Evolutionary conservation across 192 early-diverging fungal species (phyloP).

Genomic region (Chytriomyces sp.): DNA sequence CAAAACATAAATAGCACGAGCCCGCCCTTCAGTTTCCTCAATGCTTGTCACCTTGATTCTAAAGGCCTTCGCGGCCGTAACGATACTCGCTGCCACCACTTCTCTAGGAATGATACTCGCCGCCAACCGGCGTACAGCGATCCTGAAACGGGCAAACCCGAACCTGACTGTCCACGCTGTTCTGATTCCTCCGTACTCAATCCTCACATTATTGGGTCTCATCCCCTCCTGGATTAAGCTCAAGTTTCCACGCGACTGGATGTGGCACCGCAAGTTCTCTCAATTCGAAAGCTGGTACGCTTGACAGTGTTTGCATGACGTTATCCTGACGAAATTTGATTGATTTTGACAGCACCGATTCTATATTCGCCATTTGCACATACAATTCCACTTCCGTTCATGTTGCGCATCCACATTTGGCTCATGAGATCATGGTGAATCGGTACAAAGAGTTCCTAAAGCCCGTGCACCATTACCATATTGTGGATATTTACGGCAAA

Average conservation of each 20-base stretch:
- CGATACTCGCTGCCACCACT: not conserved
- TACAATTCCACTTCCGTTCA: not conserved
- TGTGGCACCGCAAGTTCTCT: not conserved
- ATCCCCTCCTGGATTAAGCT: not conserved
- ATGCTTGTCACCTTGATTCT: too few relatives aligned
- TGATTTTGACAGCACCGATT: not conserved
- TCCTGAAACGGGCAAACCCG: not conserved
- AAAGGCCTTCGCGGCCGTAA: not conserved
- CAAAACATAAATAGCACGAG: too few relatives aligned
- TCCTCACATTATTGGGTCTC: not conserved
- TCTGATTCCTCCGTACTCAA: not conserved
- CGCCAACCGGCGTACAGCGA: not conserved
- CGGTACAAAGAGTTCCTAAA: conserved; percentile 29
- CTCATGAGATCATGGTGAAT: conserved; percentile 6
- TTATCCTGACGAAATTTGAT: not conserved
- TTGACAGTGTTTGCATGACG: not conserved
- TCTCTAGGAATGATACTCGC: not conserved
- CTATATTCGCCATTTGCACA: not conserved
- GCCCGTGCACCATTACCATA: conserved; percentile 22
- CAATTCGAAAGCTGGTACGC: not conserved
- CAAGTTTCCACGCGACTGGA: not conserved
- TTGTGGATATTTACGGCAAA: conserved; percentile 31
- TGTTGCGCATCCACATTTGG: conserved; percentile 1
- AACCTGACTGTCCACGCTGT: not conserved
- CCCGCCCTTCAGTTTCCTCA: too few relatives aligned